Evolutionary conservation across 1,284 basidiomycete genomes (phyloP).

Genomic region (Ganoderma multipileum): DNA sequence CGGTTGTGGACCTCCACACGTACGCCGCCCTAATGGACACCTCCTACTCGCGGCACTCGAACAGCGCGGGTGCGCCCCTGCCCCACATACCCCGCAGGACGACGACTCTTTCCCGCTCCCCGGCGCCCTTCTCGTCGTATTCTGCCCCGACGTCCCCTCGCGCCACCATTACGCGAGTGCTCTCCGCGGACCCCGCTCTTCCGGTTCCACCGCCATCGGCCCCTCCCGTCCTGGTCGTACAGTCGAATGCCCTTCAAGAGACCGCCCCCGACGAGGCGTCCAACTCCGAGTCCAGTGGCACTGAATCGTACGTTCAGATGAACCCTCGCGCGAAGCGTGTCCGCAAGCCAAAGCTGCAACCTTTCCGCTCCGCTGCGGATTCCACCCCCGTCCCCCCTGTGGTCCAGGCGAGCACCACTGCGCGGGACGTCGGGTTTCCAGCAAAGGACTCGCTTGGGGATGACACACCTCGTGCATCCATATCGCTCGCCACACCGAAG

Average conservation of each 20-base stretch:
- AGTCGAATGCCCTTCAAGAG: constrained; percentile 37
- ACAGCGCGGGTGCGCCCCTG: constrained; percentile 60
- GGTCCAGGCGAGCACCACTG: constrained; percentile 35
- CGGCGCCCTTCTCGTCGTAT: constrained; percentile 11
- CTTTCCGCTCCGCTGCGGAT: constrained; percentile 46
- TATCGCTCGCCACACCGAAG: constrained; percentile 22
- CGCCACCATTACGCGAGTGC: constrained; percentile 30
- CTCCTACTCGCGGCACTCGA: constrained; percentile 52
- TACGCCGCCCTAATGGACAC: constrained; percentile 33
- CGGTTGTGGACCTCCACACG: constrained; percentile 26
- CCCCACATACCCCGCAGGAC: constrained; percentile 60
- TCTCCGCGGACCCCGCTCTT: constrained; percentile 27
- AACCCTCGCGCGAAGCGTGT: constrained; percentile 37
- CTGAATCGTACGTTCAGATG: constrained; percentile 36
- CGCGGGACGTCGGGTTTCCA: constrained; percentile 25
- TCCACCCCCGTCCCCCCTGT: constrained; percentile 51
- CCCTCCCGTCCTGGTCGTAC: constrained; percentile 35
- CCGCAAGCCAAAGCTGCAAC: constrained; percentile 41
- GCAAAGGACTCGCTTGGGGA: constrained; percentile 16
- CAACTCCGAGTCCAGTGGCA: constrained; percentile 40
- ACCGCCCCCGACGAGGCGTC: constrained; percentile 17
- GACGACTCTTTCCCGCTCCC: constrained; percentile 41
- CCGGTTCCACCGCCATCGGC: constrained; percentile 32
- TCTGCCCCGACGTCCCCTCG: constrained; percentile 22
- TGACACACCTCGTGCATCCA: constrained; percentile 30